These are phyloP conservation scores for Colletotrichum sp. DNA, from an alignment of 2,329 filamentous ascomycete species.

Conservation along the genomic window DNA sequence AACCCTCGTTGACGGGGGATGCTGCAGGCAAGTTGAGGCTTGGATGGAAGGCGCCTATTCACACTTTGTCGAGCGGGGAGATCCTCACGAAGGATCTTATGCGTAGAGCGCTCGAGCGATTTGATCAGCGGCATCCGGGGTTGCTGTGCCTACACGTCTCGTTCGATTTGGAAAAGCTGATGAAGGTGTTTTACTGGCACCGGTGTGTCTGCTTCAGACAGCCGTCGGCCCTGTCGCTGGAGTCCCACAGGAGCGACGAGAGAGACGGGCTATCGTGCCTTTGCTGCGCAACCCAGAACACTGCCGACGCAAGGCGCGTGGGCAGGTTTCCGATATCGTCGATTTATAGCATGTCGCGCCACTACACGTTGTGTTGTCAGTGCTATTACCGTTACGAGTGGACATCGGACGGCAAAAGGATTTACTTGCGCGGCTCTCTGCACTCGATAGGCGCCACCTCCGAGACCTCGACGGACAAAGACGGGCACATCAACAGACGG, in stretches of 20 bases:
- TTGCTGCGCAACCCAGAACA: no score
- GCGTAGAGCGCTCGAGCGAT: neutral
- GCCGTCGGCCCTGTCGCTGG: neutral
- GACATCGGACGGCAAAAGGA: neutral
- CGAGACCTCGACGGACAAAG: no score
- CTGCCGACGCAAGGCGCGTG: neutral
- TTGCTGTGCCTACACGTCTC: neutral
- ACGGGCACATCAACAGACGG: neutral
- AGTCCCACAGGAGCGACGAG: neutral
- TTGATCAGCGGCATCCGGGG: neutral
- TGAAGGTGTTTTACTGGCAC: neutral
- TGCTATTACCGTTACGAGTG: neutral
- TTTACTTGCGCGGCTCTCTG: neutral
- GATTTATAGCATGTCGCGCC: neutral
- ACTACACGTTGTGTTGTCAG: no score
- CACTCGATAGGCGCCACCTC: no score
- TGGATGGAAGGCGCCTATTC: neutral
- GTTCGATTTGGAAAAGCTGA: neutral
- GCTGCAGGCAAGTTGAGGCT: neutral
- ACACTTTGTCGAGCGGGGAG: neutral
- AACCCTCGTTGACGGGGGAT: rapidly evolving
- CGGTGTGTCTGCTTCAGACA: neutral
- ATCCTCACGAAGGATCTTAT: rapidly evolving
- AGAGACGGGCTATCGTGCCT: neutral
- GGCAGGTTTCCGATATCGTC: neutral